Percentiles rank a stretch among this genome's conserved stretches.
Conservation (phyloP, 176 grass and related monocot genomes). For the Carex littledalei region DNA sequence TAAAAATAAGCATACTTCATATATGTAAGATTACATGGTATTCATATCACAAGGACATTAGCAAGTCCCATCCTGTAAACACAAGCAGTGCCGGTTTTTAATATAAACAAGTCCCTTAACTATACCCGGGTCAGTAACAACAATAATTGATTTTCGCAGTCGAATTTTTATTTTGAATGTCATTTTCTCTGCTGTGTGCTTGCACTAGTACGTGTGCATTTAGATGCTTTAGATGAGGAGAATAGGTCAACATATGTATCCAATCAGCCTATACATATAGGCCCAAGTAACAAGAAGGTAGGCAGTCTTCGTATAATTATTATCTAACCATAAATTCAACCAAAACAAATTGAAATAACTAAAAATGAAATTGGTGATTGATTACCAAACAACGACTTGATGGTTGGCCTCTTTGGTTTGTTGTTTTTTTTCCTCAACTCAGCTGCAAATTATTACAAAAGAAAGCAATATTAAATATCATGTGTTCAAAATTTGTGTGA, state of each 20-base stretch:
- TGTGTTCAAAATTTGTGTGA: not conserved
- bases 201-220: not conserved
- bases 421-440: conserved; percentile 90
- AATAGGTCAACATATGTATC: not conserved
- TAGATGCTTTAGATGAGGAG: not conserved
- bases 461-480: conserved; percentile 30
- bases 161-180: not conserved
- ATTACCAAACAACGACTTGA: conserved; percentile 98
- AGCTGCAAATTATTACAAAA: conserved; percentile 49
- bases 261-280: not conserved
- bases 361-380: not conserved
- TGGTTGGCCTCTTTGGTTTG: conserved; percentile 95
- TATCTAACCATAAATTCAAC: not conserved
- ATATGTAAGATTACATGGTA: not conserved
- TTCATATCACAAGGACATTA: not conserved
- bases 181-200: not conserved
- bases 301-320: not conserved
- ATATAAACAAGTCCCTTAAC: not conserved
- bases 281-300: not conserved
- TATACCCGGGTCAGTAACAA: not conserved
- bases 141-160: not conserved
- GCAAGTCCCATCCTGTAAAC: not conserved
- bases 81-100: not conserved
- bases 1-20: conserved; percentile 14
- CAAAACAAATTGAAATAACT: not conserved